Percentiles rank a stretch among this genome's conserved stretches.
These are phyloP conservation scores for Aureobasidium sp. DNA, from an alignment of 2,329 filamentous ascomycete genomes.

Conservation along the genomic window DNA sequence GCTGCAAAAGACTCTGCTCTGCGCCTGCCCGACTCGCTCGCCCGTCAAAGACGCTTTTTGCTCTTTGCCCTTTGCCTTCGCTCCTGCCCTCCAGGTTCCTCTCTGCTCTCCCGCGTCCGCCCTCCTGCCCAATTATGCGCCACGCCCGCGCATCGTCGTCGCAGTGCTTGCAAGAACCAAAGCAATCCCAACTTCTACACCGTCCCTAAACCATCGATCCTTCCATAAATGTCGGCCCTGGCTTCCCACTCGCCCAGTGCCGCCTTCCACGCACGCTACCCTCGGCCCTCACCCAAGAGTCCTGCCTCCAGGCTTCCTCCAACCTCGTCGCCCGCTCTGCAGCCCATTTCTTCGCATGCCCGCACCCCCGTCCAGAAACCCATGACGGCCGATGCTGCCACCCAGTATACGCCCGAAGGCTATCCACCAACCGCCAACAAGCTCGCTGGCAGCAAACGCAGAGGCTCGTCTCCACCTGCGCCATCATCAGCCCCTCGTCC, in stretches of 20 bases:
- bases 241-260: conserved; percentile 24
- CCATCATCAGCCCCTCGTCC: conserved; percentile 17
- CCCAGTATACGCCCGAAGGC: conserved; percentile 46
- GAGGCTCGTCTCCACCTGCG: conserved; percentile 27
- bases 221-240: conserved; percentile 23
- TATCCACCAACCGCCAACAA: conserved; percentile 33
- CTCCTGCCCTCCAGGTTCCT: background rate
- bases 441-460: conserved; percentile 14
- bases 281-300: background rate
- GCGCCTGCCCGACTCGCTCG: background rate
- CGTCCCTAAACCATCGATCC: background rate
- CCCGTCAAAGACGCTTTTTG: background rate
- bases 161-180: background rate
- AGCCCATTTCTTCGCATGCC: conserved; percentile 1
- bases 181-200: background rate
- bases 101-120: conserved; percentile 1
- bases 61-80: background rate
- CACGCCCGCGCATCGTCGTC: conserved; percentile 6
- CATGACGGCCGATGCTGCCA: conserved; percentile 38
- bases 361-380: conserved; percentile 10
- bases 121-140: conserved; percentile 13
- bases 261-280: conserved; percentile 13
- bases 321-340: conserved; percentile 2
- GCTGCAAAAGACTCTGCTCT: background rate
- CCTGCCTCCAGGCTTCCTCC: background rate